Evolutionary conservation across 2,329 filamentous ascomycete genomes (phyloP).

Genomic region (Cladosporium sp.): DNA sequence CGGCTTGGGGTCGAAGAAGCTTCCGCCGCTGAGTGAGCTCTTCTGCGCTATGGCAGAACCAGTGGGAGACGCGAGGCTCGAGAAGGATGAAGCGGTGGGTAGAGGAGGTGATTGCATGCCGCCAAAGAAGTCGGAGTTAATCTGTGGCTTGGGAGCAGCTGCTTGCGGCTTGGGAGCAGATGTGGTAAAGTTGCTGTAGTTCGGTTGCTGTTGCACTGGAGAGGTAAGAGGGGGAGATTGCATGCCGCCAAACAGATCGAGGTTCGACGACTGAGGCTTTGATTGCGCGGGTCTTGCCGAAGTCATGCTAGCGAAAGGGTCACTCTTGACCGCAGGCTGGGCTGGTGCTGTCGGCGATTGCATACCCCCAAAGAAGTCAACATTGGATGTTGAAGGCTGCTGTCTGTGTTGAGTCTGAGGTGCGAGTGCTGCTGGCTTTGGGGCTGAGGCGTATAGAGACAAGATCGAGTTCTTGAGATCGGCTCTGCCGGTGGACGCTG

Average conservation of each 20-base stretch:
- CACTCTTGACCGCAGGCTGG: constrained; percentile 29
- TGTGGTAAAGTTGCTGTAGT: constrained; percentile 44
- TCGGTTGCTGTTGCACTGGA: constrained; percentile 14
- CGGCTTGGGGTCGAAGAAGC: constrained; percentile 75
- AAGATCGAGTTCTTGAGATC: constrained; percentile 97
- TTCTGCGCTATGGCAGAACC: constrained; percentile 45
- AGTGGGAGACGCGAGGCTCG: constrained; percentile 59
- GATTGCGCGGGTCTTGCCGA: constrained; percentile 27
- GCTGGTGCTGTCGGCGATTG: constrained; percentile 52
- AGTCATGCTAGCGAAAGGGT: constrained; percentile 21
- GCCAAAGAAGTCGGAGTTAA: constrained; percentile 37
- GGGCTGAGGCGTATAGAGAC: constrained; percentile 84
- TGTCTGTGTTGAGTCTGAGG: constrained; percentile 38
- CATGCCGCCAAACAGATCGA: constrained; percentile 61
- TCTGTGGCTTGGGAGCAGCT: constrained; percentile 1
- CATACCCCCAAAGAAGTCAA: constrained; percentile 61
- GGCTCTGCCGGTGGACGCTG: constrained; percentile 71
- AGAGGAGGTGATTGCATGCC: constrained; percentile 39
- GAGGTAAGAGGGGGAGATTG: constrained; percentile 51
- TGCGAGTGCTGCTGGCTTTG: constrained; percentile 68
- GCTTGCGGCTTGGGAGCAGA: constrained; percentile 57
- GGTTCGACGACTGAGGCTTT: constrained; percentile 40
- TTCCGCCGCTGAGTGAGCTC: constrained; percentile 64
- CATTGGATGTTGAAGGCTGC: constrained; percentile 45
- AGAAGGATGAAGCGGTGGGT: constrained; percentile 56